Evolutionary conservation across 495 filamentous ascomycete species (phyloP).

Genomic region (Tuber brumale): DNA sequence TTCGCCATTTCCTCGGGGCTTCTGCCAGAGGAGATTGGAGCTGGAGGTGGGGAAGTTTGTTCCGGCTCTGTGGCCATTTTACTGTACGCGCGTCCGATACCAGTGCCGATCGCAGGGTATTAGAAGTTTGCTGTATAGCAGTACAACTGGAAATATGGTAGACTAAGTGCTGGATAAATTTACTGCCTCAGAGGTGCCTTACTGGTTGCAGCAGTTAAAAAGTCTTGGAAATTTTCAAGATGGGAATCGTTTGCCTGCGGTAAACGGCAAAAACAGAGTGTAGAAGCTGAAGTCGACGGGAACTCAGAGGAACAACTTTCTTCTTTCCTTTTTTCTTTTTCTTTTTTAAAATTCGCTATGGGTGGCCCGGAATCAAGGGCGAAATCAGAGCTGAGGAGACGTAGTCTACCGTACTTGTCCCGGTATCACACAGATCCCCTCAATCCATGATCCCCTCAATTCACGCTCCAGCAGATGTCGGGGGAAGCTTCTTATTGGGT

Average conservation of each 20-base stretch:
- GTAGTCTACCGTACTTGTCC: too few relatives aligned
- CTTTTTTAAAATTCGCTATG: not conserved
- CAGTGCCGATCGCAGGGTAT: not conserved
- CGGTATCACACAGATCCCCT: too few relatives aligned
- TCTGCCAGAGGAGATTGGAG: not conserved
- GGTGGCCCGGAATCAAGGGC: not conserved
- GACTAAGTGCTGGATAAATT: too few relatives aligned
- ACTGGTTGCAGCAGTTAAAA: not conserved
- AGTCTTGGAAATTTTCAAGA: not conserved
- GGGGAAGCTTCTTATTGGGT: not conserved
- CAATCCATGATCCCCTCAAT: too few relatives aligned
- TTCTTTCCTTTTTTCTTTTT: not conserved
- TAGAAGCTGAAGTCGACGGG: not conserved
- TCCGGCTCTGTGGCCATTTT: not conserved
- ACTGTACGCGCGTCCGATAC: not conserved
- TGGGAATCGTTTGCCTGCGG: not conserved
- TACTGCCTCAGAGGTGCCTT: too few relatives aligned
- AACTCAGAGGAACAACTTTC: not conserved
- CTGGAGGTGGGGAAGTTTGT: not conserved
- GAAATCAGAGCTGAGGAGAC: not conserved
- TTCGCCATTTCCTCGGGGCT: slow-evolving; percentile 22
- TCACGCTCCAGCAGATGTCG: not conserved
- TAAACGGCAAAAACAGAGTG: not conserved
- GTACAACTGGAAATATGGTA: not conserved
- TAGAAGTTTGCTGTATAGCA: not conserved